Evolutionary conservation across 1,139 yeast species (phyloP).

Genomic region (Yamadazyma songkhlaensis): DNA sequence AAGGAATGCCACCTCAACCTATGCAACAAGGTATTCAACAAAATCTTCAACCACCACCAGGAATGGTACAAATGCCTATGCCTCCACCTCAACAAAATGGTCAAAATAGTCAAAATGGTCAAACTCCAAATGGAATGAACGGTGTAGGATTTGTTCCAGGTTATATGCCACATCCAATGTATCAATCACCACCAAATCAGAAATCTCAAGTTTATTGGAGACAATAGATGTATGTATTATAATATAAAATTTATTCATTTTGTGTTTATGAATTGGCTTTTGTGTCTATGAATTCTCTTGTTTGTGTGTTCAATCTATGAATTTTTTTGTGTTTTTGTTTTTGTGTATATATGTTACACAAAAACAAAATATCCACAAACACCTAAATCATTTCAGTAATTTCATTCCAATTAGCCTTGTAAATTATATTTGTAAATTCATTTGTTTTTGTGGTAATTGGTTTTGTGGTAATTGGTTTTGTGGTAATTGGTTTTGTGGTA

Average conservation of each 20-base stretch:
- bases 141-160: not conserved
- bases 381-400: slow-evolving; percentile 4
- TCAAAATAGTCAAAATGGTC: not conserved
- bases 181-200: slow-evolving; percentile 1
- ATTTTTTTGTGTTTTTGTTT: too few relatives aligned
- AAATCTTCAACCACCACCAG: slow-evolving; percentile 1
- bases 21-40: not conserved
- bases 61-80: not conserved
- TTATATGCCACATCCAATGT: not conserved
- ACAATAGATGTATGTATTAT: not conserved
- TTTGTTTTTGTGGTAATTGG: too few relatives aligned
- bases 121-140: not conserved
- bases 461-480: too few relatives aligned
- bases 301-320: too few relatives aligned
- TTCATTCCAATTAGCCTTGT: slow-evolving; percentile 14
- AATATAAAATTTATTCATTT: too few relatives aligned
- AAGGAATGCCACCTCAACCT: not conserved
- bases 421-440: slow-evolving; percentile 5
- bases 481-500: too few relatives aligned
- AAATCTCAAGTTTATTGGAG: slow-evolving; percentile 4
- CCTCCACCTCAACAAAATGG: not conserved
- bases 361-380: too few relatives aligned
- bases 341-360: too few relatives aligned
- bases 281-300: too few relatives aligned
- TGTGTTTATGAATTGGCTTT: too few relatives aligned